Conservation (phyloP, 495 filamentous ascomycete species). For the Glarea lozoyensis region DNA sequence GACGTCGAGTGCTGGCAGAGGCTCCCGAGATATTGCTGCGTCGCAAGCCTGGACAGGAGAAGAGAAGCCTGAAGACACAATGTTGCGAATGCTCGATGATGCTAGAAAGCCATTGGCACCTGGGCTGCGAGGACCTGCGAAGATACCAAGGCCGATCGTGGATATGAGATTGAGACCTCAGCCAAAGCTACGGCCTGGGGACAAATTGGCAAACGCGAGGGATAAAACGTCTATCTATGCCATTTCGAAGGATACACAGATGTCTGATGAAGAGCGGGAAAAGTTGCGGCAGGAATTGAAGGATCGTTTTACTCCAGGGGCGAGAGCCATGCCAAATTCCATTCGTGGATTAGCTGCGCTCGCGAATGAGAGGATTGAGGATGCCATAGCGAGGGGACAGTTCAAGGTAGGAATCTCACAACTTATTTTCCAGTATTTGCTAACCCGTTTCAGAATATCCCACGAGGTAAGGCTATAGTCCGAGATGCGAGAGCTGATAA, state of each 20-base stretch:
- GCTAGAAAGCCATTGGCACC: constrained; percentile 60
- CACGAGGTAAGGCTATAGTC: constrained; percentile 69
- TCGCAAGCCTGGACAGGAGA: constrained; percentile 70
- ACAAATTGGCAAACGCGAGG: constrained; percentile 64
- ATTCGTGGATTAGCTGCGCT: constrained; percentile 71
- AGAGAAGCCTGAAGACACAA: constrained; percentile 63
- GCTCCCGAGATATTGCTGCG: constrained; percentile 62
- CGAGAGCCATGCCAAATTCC: constrained; percentile 66
- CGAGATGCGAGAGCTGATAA: constrained; percentile 73
- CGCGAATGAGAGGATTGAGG: constrained; percentile 89
- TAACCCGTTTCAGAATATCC: constrained; percentile 45
- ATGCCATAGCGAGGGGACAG: constrained; percentile 84
- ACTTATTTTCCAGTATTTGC: no score
- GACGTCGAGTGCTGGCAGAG: constrained; percentile 57
- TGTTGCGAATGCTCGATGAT: constrained; percentile 84
- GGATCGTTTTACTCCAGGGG: constrained; percentile 68
- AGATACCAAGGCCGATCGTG: constrained; percentile 45
- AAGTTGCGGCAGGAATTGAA: constrained; percentile 61
- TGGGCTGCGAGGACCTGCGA: constrained; percentile 31
- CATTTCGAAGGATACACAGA: constrained; percentile 44
- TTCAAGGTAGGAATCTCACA: constrained; percentile 46
- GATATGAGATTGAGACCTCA: constrained; percentile 49
- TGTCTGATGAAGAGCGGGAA: constrained; percentile 63
- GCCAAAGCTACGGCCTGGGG: constrained; percentile 34
- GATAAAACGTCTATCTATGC: constrained; percentile 70